phyloP scores from a whole-genome alignment of 1,284 basidiomycete genomes.

The Grifola frondosa region DNA sequence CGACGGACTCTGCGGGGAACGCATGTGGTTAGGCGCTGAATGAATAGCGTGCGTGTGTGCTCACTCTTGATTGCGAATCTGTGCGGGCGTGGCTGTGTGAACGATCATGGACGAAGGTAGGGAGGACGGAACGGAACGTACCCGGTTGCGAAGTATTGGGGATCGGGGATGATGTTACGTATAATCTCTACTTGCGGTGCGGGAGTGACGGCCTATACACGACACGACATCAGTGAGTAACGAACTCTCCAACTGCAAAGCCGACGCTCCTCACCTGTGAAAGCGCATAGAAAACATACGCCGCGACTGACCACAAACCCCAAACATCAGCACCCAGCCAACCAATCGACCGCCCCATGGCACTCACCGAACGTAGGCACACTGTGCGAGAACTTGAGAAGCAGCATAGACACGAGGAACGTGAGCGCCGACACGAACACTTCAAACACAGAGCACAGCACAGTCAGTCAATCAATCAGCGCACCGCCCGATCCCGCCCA shows the following conservation, averaged over 20 bases:
- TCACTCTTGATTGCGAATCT: conserved; percentile 46
- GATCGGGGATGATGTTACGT: conserved; percentile 40
- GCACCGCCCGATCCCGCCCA: no score
- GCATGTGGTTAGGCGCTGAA: not conserved
- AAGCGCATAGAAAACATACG: conserved; percentile 45
- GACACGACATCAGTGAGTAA: conserved; percentile 2
- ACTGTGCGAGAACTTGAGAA: conserved; percentile 41
- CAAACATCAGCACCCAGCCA: no score
- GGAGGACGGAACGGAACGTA: no score
- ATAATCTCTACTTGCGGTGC: conserved; percentile 48
- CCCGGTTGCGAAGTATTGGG: conserved; percentile 45
- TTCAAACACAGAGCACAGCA: conserved; percentile 15
- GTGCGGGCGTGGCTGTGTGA: not conserved
- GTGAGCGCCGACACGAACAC: conserved; percentile 43
- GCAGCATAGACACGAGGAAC: conserved; percentile 44
- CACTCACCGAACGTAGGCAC: conserved; percentile 40
- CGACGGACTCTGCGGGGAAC: conserved; percentile 34
- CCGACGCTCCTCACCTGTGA: conserved; percentile 32
- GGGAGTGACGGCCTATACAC: conserved; percentile 37
- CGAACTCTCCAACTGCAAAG: not conserved
- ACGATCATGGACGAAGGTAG: not conserved
- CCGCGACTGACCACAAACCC: conserved; percentile 34
- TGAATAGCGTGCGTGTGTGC: conserved; percentile 11
- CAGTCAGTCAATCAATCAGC: not conserved
- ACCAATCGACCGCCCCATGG: no score